Base-by-base conservation (phyloP, 768 basidiomycete genomes). In the Naganishia vaughanmartiniae region DNA sequence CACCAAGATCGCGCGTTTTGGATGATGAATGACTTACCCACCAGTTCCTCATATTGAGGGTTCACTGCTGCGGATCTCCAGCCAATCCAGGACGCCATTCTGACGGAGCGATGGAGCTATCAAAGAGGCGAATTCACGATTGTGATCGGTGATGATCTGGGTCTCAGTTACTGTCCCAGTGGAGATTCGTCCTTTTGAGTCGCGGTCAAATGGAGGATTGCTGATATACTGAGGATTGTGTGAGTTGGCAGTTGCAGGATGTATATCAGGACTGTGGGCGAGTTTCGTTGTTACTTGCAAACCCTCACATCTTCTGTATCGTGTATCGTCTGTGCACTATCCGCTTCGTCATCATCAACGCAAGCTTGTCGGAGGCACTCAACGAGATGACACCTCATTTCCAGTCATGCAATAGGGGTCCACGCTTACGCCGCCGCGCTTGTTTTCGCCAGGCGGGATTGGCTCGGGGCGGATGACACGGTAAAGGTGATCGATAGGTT, bases 31-130 rank as follows among this genome's bases (percentile, higher is more conserved):
- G 65, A 63, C 66, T 58, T 66, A 54, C 65, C 42, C 36, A 79
- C 77, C 15, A 81, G 73, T 70, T 81, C 78, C 72, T 81, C 80
- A 66, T 76, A 78, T 57, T 79, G 78, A 68, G 79, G 76, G 34
- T 76, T 78, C 26, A 73, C 72, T 4, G 73, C 69, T 21, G 74
- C 45, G 10, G 68, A 30, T 10, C 75, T 77, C 78, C 78, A 79
- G 9, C 28, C 28, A 17, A 72, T 67, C 71, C 71, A 72, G 34
- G 71, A 72, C n/a, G 71, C 34, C 71, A 72, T 72, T 9, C 34
- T 70, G 19, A 42, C 42, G 24, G 33, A 36, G 60, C 54, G 48
- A 51, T 51, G 48, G 24, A 9, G 42, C 42, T 42, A 11, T 42
- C 15, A 15, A 15, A 11, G 2, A 42, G 42, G 42, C 15, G 7